Conservation (phyloP, 2,329 filamentous ascomycete species). For the Pestalotiopsis sp. region DNA sequence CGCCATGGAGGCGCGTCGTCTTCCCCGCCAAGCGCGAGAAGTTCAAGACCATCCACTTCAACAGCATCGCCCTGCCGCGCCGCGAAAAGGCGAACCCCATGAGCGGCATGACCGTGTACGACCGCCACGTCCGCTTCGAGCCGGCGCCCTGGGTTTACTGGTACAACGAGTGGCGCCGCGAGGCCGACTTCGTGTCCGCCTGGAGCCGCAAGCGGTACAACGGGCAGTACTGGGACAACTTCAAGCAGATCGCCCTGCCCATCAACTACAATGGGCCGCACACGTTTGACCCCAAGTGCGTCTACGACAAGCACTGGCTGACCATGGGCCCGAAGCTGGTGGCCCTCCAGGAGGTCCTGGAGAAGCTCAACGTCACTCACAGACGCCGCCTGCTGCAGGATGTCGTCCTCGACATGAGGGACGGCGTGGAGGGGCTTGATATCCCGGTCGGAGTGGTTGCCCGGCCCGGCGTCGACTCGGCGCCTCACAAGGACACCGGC, state of each 20-base stretch:
- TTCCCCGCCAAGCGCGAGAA: conserved; percentile 31
- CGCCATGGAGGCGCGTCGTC: conserved; percentile 37
- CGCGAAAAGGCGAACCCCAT: background rate
- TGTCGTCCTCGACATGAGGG: conserved; percentile 18
- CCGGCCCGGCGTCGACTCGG: background rate
- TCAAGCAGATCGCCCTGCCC: conserved; percentile 25
- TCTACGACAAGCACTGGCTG: conserved; percentile 31
- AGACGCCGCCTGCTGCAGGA: conserved; percentile 29
- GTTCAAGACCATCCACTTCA: conserved; percentile 25
- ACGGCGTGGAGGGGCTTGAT: conserved; percentile 1
- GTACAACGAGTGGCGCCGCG: conserved; percentile 26
- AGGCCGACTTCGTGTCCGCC: conserved; percentile 22
- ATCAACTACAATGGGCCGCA: conserved; percentile 32
- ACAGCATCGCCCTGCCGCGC: conserved; percentile 19
- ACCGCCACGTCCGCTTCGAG: conserved; percentile 22
- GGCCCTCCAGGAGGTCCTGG: conserved; percentile 24
- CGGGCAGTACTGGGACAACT: conserved; percentile 19
- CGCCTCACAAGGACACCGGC: background rate
- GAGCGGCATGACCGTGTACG: background rate
- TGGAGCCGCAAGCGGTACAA: conserved; percentile 25
- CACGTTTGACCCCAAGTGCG: conserved; percentile 24
- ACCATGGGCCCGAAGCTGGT: conserved; percentile 28
- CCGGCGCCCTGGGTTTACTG: conserved; percentile 32
- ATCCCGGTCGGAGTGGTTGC: conserved; percentile 11
- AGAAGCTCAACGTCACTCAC: conserved; percentile 15